Evolutionary conservation across 768 basidiomycete genomes (phyloP).

Genomic region (Suillus sp.): DNA sequence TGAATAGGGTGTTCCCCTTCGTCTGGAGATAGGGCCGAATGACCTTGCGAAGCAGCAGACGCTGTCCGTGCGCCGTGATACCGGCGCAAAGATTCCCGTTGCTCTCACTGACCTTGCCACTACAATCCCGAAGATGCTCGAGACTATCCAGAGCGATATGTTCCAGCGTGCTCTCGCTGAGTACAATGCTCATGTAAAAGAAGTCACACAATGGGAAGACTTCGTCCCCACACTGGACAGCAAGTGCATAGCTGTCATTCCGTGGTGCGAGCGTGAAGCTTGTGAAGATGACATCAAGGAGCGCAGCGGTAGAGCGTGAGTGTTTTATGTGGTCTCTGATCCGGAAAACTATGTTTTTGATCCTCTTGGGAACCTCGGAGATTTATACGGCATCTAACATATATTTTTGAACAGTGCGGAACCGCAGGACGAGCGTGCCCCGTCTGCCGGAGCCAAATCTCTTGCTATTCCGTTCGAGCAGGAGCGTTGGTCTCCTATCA

Average conservation of each 20-base stretch:
- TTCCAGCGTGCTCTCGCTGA: slow-evolving; percentile 72
- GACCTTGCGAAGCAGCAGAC: slow-evolving; percentile 86
- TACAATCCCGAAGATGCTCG: slow-evolving; percentile 66
- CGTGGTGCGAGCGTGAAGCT: slow-evolving; percentile 92
- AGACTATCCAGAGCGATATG: slow-evolving; percentile 90
- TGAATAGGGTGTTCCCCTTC: slow-evolving; percentile 87
- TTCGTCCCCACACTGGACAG: slow-evolving; percentile 88
- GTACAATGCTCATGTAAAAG: slow-evolving; percentile 71
- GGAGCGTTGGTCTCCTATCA: slow-evolving; percentile 74
- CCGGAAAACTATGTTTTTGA: not conserved
- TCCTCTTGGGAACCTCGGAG: not conserved
- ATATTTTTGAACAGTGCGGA: slow-evolving; percentile 57
- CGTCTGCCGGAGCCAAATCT: slow-evolving; percentile 96
- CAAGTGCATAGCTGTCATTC: slow-evolving; percentile 86
- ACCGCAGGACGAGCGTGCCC: slow-evolving; percentile 91
- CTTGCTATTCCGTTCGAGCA: slow-evolving; percentile 97
- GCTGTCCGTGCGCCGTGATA: slow-evolving; percentile 80
- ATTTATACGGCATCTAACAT: slow-evolving; percentile 12
- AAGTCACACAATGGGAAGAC: slow-evolving; percentile 87
- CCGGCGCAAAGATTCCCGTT: slow-evolving; percentile 60
- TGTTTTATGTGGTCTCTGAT: slow-evolving; percentile 14
- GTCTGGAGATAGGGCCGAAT: slow-evolving; percentile 94
- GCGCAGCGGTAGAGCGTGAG: slow-evolving; percentile 78
- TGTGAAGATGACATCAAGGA: slow-evolving; percentile 99
- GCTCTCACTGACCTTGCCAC: slow-evolving; percentile 48